These are phyloP conservation scores for Pseudoturritis turrita DNA, from an alignment of 345 rosid species.

Conservation along the genomic window DNA sequence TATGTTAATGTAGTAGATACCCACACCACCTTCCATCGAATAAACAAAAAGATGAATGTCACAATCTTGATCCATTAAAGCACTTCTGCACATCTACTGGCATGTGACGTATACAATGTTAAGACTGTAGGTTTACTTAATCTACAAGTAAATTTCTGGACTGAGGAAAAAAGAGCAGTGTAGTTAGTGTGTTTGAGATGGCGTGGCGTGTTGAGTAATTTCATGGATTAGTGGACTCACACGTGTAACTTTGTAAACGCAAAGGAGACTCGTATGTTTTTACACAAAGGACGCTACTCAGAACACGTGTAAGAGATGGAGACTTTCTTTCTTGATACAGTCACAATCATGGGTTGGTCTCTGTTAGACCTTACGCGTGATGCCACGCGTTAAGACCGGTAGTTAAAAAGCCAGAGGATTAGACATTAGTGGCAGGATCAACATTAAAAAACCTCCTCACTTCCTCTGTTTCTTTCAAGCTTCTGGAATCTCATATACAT, in stretches of 20 bases:
- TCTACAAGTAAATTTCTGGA: background rate
- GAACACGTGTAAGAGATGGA: background rate
- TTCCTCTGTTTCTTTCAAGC: background rate
- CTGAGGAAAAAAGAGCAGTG: background rate
- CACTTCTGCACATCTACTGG: background rate
- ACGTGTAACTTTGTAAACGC: background rate
- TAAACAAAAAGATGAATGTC: slow-evolving; percentile 7
- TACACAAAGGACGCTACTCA: background rate
- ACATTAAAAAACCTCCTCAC: background rate
- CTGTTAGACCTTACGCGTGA: slow-evolving; percentile 35
- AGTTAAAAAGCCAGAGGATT: background rate
- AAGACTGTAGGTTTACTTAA: background rate
- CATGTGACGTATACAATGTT: background rate
- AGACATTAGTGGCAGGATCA: background rate
- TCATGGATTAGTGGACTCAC: background rate
- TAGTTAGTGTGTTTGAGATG: background rate
- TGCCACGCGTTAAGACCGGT: slow-evolving; percentile 31
- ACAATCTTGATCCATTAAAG: background rate
- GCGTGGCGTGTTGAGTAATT: background rate
- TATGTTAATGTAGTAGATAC: slow-evolving; percentile 23
- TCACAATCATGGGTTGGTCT: slow-evolving; percentile 12
- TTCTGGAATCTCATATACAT: background rate
- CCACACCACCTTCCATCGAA: background rate
- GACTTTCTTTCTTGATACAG: background rate
- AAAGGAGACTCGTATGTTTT: too few relatives aligned